These are phyloP conservation scores for Boletus huronensis DNA, from an alignment of 768 basidiomycete genomes.

Conservation along the genomic window DNA sequence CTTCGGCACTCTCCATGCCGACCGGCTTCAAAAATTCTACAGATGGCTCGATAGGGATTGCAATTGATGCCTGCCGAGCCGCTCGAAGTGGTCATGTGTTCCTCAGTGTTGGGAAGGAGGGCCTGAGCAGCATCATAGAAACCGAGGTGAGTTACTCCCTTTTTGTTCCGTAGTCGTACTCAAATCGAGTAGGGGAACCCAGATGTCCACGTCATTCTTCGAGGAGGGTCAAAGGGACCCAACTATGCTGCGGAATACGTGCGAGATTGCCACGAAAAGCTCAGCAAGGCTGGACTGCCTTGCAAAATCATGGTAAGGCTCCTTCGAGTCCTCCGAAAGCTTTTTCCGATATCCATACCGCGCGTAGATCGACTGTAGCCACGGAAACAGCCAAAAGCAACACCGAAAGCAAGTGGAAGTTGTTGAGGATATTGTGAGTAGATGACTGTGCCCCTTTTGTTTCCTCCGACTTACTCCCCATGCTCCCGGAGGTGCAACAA, in stretches of 20 bases:
- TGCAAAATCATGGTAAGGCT: conserved; percentile 80
- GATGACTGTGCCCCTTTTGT: not conserved
- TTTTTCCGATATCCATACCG: not conserved
- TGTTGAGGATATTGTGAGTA: conserved; percentile 79
- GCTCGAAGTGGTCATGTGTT: conserved; percentile 91
- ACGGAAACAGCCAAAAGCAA: conserved; percentile 93
- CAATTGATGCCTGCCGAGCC: conserved; percentile 93
- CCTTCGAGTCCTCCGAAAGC: not conserved
- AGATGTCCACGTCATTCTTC: conserved; percentile 90
- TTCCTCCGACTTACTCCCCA: conserved; percentile 12
- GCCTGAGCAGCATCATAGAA: conserved; percentile 91
- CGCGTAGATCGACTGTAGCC: conserved; percentile 88
- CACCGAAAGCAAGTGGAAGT: conserved; percentile 86
- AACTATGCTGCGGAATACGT: conserved; percentile 85
- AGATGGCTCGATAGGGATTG: conserved; percentile 87
- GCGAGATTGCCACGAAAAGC: conserved; percentile 65
- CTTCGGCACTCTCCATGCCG: conserved; percentile 86
- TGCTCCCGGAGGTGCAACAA: conserved; percentile 56
- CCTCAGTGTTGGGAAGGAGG: conserved; percentile 96
- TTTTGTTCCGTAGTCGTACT: not conserved
- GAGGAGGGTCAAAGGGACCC: conserved; percentile 86
- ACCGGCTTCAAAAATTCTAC: conserved; percentile 99
- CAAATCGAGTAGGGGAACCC: conserved; percentile 65
- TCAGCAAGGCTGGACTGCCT: conserved; percentile 73
- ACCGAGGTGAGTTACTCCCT: conserved; percentile 57